Percentiles rank a stretch among this genome's conserved stretches.
Evolutionary conservation across 257 asterid species (phyloP).

Genomic region (Petrea volubilis): DNA sequence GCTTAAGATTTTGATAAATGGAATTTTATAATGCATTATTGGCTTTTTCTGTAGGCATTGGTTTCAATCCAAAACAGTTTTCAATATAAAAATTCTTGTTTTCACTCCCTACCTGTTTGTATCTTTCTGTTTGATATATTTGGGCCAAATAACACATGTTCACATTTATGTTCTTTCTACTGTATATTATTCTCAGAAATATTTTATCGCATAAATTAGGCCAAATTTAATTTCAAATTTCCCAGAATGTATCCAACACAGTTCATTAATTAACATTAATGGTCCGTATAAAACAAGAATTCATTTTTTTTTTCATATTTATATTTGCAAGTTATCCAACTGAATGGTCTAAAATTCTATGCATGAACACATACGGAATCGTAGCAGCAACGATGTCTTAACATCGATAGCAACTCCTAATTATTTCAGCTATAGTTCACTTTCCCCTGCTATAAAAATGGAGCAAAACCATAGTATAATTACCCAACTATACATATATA

Average conservation of each 20-base stretch:
- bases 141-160: not conserved
- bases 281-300: not conserved
- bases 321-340: conserved; percentile 12
- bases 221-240: not conserved
- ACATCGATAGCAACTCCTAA: not conserved
- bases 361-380: conserved; percentile 22
- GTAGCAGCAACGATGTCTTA: conserved; percentile 22
- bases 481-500: not conserved
- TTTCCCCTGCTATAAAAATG: conserved; percentile 22
- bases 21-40: not conserved
- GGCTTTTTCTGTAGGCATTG: conserved; percentile 16
- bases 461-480: not conserved
- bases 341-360: not conserved
- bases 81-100: conserved; percentile 5
- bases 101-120: not conserved
- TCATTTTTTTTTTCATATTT: too few species aligned
- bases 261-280: not conserved
- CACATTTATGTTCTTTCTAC: not conserved
- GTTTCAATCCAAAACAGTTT: conserved; percentile 6
- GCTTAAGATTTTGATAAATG: not conserved
- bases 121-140: not conserved
- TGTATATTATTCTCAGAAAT: too few species aligned
- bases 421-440: not conserved
- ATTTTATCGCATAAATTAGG: too few species aligned
- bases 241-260: not conserved